These are phyloP conservation scores for Grosmannia penicillata DNA, from an alignment of 2,329 filamentous ascomycete species.

Conservation along the genomic window DNA sequence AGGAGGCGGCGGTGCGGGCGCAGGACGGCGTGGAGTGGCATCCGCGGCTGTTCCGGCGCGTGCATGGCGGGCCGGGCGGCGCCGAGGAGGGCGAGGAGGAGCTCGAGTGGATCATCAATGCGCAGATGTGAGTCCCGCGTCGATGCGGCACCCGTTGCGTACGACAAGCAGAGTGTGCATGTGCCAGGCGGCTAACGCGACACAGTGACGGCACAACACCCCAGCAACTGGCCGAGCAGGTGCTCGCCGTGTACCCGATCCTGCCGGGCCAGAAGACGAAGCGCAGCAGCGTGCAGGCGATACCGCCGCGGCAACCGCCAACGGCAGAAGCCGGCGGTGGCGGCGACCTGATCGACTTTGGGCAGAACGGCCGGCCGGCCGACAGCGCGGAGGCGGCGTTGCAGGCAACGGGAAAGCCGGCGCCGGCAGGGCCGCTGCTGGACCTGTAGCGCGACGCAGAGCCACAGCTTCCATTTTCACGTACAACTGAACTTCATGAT, in stretches of 20 bases:
- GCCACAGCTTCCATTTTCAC: too few relatives aligned
- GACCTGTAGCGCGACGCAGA: slow-evolving; percentile 42
- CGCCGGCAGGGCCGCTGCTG: slow-evolving; percentile 32
- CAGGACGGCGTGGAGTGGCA: slow-evolving; percentile 77
- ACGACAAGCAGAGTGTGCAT: too few relatives aligned
- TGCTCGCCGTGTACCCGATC: slow-evolving; percentile 75
- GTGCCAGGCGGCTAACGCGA: neutral
- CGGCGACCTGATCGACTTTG: slow-evolving; percentile 43
- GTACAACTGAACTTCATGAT: too few relatives aligned
- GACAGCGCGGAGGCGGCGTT: slow-evolving; percentile 29
- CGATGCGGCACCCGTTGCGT: too few relatives aligned
- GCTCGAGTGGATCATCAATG: slow-evolving; percentile 89
- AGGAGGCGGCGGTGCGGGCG: slow-evolving; percentile 67
- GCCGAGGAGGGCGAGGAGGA: slow-evolving; percentile 72
- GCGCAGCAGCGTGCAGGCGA: slow-evolving; percentile 39
- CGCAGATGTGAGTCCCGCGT: slow-evolving; percentile 68
- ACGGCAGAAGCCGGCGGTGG: slow-evolving; percentile 7
- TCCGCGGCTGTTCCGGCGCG: slow-evolving; percentile 67
- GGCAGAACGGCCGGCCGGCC: slow-evolving; percentile 22
- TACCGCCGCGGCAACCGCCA: slow-evolving; percentile 13
- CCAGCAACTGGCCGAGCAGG: slow-evolving; percentile 62
- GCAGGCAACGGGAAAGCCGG: slow-evolving; percentile 29
- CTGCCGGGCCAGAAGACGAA: slow-evolving; percentile 56
- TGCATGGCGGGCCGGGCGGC: slow-evolving; percentile 55
- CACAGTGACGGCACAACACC: slow-evolving; percentile 44